Conservation (phyloP, 2,329 filamentous ascomycete species). For the Chrysoporthe deuterocubensis region DNA sequence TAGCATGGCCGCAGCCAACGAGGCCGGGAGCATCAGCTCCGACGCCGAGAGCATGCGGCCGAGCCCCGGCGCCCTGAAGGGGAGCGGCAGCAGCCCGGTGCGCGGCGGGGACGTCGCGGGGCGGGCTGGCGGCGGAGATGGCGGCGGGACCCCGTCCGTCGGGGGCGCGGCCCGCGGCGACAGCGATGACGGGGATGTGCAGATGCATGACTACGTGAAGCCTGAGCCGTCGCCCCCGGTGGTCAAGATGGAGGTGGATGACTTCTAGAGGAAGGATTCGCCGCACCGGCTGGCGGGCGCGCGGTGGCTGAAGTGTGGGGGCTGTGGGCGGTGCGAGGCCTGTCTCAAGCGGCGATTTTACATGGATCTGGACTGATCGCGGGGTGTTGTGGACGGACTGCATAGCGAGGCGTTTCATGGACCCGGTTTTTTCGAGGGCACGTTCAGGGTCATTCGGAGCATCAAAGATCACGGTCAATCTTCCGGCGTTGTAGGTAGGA, state of each 20-base stretch:
- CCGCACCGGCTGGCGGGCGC: slow-evolving; percentile 10
- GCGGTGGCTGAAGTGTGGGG: slow-evolving; percentile 6
- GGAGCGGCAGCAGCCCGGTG: slow-evolving; percentile 27
- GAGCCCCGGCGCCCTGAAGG: slow-evolving; percentile 23
- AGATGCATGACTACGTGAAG: slow-evolving; percentile 35
- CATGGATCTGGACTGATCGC: slow-evolving; percentile 8
- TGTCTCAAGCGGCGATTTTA: slow-evolving; percentile 21
- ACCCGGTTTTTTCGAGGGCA: slow-evolving; percentile 17
- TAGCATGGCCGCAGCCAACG: slow-evolving; percentile 34
- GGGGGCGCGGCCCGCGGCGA: no score
- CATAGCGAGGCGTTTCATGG: slow-evolving; percentile 41
- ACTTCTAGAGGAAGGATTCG: slow-evolving; percentile 38
- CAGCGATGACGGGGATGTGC: slow-evolving; percentile 13
- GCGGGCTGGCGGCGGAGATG: background rate
- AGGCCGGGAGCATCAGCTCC: background rate
- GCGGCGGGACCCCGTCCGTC: background rate
- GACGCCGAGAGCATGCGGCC: background rate
- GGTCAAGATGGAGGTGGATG: slow-evolving; percentile 54
- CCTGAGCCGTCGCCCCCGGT: slow-evolving; percentile 34
- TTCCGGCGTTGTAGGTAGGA: background rate
- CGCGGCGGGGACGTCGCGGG: background rate
- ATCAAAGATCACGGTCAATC: background rate
- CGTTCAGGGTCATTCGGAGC: background rate
- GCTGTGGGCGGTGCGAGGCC: background rate
- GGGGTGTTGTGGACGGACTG: slow-evolving; percentile 10